phyloP scores from a whole-genome alignment of 768 basidiomycete genomes.

The Rhizopogon salebrosus region DNA sequence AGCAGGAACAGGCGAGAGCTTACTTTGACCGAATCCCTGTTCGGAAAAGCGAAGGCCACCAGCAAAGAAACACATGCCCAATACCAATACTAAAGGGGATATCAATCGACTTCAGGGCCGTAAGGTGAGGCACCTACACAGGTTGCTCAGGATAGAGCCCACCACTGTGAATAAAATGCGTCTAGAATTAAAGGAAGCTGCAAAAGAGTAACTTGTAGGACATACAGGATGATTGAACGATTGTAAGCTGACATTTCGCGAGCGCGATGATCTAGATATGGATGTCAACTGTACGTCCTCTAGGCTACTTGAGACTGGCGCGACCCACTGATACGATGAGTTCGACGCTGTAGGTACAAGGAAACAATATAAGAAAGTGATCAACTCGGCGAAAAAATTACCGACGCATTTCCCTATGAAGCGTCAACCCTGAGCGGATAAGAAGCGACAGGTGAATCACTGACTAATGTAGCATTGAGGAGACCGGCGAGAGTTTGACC shows the following conservation, averaged over 20 bases:
- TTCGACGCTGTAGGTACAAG: conserved; percentile 34
- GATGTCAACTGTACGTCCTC: neutral
- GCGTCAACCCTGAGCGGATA: neutral
- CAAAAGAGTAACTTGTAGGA: neutral
- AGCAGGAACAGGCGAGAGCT: conserved; percentile 15
- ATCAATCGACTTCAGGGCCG: neutral
- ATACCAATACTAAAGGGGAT: conserved; percentile 62
- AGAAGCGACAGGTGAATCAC: conserved; percentile 12
- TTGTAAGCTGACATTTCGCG: conserved; percentile 69
- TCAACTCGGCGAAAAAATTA: neutral
- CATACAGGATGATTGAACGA: conserved; percentile 76
- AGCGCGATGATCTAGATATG: conserved; percentile 70
- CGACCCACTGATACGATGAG: conserved; percentile 65
- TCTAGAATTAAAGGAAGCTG: neutral
- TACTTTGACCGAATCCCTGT: conserved; percentile 72
- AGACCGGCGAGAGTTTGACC: conserved; percentile 82
- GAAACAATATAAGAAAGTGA: neutral
- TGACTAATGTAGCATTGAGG: conserved; percentile 80
- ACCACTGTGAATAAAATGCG: conserved; percentile 46
- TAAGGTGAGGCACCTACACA: conserved; percentile 36
- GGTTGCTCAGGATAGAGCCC: conserved; percentile 78
- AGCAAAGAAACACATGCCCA: conserved; percentile 83
- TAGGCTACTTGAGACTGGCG: neutral
- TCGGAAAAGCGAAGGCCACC: conserved; percentile 74
- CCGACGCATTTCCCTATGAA: conserved; percentile 29